These are phyloP conservation scores for Chytriomyces sp. DNA, from an alignment of 192 early-diverging fungal species.

Conservation along the genomic window DNA sequence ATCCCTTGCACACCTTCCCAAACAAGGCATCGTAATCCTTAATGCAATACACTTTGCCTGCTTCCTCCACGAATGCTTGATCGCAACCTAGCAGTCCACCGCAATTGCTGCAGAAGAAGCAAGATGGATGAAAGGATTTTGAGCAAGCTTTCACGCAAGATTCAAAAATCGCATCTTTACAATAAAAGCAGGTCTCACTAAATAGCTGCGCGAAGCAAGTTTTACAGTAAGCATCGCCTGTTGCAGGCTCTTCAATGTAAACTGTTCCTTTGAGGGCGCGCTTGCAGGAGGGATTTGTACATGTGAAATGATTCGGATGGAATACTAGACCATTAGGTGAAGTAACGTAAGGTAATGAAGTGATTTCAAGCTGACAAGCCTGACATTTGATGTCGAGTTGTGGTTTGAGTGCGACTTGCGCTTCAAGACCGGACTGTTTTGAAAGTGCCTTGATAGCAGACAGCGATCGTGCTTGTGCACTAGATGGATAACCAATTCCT, in stretches of 20 bases:
- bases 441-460: too few relatives aligned
- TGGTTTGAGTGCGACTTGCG: not conserved
- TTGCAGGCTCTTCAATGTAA: constrained; percentile 36
- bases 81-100: constrained; percentile 17
- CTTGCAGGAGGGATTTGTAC: constrained; percentile 36
- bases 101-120: constrained; percentile 49
- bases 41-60: constrained; percentile 44
- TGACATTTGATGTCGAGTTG: not conserved
- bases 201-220: constrained; percentile 33
- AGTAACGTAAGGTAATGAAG: not conserved
- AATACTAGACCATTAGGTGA: constrained; percentile 24
- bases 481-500: too few relatives aligned
- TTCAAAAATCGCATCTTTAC: constrained; percentile 35
- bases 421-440: too few relatives aligned
- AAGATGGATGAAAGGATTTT: constrained; percentile 40
- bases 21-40: constrained; percentile 40
- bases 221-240: constrained; percentile 36
- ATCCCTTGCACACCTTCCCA: constrained; percentile 30
- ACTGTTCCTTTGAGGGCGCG: constrained; percentile 15
- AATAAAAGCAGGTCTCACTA: constrained; percentile 27
- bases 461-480: too few relatives aligned
- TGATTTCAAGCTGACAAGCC: not conserved
- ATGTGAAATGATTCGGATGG: constrained; percentile 47
- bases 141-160: constrained; percentile 33
- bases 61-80: constrained; percentile 37